phyloP scores from a whole-genome alignment of 176 grass and related monocot species.

The Musa troglodytarum region DNA sequence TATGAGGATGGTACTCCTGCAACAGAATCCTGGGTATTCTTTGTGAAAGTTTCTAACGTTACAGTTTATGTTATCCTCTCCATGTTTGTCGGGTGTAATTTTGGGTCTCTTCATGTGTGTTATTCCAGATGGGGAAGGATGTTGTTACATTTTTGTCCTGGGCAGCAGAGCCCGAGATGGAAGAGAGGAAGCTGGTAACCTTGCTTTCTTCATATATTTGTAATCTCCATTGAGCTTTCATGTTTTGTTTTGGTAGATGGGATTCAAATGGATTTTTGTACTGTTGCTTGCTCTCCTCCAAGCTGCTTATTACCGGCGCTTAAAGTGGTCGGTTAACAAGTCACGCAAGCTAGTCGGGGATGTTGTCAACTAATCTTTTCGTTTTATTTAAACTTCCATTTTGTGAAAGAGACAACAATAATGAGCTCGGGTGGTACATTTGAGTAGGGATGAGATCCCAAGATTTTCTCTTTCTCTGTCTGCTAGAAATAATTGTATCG shows the following conservation, averaged over 20 bases:
- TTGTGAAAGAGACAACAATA: background rate
- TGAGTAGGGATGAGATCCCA: too few species aligned
- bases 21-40: constrained; percentile 69
- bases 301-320: constrained; percentile 87
- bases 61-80: background rate
- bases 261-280: constrained; percentile 91
- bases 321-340: constrained; percentile 82
- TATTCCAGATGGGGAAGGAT: constrained; percentile 90
- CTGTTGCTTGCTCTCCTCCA: constrained; percentile 81
- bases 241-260: constrained; percentile 33
- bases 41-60: background rate
- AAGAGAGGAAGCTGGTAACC: constrained; percentile 96
- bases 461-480: background rate
- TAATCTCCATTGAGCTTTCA: background rate
- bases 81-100: background rate
- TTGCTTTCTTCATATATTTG: background rate
- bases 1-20: constrained; percentile 53
- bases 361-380: constrained; percentile 55
- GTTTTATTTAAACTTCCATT: background rate
- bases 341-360: constrained; percentile 79
- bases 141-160: constrained; percentile 86
- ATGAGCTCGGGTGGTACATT: background rate
- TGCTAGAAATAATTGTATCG: background rate
- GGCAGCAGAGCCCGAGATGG: constrained; percentile 99
- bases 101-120: constrained; percentile 15